Evolutionary conservation across 345 rosid species (phyloP), one percentile per base, ranked within the genome.

Genomic region (Melaleuca quinquenervia): DNA sequence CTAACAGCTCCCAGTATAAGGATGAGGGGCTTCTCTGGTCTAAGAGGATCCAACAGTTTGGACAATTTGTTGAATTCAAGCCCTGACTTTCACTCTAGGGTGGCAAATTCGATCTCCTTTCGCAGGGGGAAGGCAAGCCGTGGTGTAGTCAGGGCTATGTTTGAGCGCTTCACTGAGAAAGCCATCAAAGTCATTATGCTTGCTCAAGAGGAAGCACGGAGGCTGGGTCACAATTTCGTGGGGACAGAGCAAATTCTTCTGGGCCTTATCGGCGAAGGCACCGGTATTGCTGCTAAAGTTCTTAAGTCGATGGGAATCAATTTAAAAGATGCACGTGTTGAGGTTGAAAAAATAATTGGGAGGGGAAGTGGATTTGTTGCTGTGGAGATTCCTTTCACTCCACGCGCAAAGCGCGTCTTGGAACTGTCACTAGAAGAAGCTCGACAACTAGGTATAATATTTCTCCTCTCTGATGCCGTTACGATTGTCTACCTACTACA

Each of bases 321-420:
- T 91, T 97, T 97, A 83, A 95, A 95, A 89, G 98, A 96, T 83
- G 96, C 99, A 4, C 98, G 99, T 22, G 95, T 96, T 0, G 99
- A 97, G 86, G 99, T 97, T n/a, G 99, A 96, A 88, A 96, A 97
- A 88, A 96, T 97, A 26, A 97, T 96, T 88, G 99, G 99, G 60
- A 91, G 98, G 87, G 99, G 99, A 62, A 95, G 98, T 82, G 99
- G 99, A 20, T 96, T 96, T 89, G 98, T 96, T 74, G 99, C 98
- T 26, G 96, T 94, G 89, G 99, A 96, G 89, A 96, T 97, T 84
- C 99, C 98, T 13, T 97, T 97, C 89, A 97, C 99, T 84, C 98
- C 98, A 82, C 98, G 98, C 74, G 99, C 99, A 49, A 97, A 95
- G 92, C 99, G 98, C 50, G 99, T 96, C 36, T 85, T 97, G 87